A percentile compares a stretch with the other conserved stretches of the same genome.
phyloP scores from a whole-genome alignment of 441 rosid species.

The Pelargonium exstipulatum region DNA sequence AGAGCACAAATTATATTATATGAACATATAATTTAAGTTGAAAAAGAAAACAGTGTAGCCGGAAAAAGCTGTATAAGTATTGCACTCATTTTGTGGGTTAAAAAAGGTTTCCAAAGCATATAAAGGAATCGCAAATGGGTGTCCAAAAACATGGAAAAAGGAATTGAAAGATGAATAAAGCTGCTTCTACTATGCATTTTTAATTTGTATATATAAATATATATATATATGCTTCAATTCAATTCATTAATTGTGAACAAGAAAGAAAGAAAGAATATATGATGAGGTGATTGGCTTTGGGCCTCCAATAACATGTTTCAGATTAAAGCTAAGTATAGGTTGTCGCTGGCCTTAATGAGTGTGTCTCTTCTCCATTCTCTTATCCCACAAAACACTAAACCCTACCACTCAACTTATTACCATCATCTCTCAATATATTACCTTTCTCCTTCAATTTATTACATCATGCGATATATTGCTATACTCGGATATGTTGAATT shows the following conservation, averaged over 20 bases:
- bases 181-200: background rate
- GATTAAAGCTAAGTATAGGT: conserved; percentile 23
- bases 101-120: background rate
- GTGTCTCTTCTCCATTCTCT: conserved; percentile 28
- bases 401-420: conserved; percentile 26
- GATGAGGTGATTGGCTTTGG: conserved; percentile 15
- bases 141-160: background rate
- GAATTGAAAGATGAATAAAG: conserved; percentile 29
- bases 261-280: too few relatives aligned
- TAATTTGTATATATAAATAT: too few relatives aligned
- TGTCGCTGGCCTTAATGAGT: conserved; percentile 31
- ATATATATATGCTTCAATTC: too few relatives aligned
- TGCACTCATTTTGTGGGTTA: background rate
- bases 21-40: too few relatives aligned
- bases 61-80: background rate
- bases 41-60: background rate
- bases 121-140: background rate
- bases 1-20: too few relatives aligned
- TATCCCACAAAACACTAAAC: conserved; percentile 8
- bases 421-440: too few relatives aligned
- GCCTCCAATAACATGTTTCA: background rate
- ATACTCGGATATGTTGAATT: too few relatives aligned
- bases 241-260: background rate
- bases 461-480: too few relatives aligned
- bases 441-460: too few relatives aligned